Conservation (phyloP, 2,329 filamentous ascomycete genomes). For the Aureobasidium sp. region DNA sequence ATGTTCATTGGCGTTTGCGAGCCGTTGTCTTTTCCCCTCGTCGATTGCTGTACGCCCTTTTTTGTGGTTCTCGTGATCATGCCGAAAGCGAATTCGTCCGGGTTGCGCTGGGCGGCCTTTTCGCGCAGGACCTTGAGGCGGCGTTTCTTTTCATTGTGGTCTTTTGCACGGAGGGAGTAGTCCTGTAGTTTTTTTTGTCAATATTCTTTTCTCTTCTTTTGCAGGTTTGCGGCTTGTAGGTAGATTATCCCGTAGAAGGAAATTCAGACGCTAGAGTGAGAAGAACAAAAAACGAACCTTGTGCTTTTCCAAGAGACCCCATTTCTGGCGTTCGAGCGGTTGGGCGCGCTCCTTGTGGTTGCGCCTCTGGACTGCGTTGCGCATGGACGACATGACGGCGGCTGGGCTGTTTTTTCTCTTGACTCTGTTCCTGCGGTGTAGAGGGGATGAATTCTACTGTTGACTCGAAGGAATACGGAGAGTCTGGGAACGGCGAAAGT, state of each 20-base stretch:
- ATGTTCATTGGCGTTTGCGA: constrained; percentile 34
- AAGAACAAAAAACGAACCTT: constrained; percentile 51
- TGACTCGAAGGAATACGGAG: not conserved
- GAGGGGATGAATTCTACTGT: not conserved
- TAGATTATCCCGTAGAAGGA: not conserved
- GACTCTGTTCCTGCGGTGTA: not conserved
- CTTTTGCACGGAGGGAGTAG: constrained; percentile 58
- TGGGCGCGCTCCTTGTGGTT: constrained; percentile 88
- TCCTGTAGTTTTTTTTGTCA: constrained; percentile 35
- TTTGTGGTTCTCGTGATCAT: constrained; percentile 52
- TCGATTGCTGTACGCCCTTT: constrained; percentile 38
- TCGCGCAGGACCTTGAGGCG: constrained; percentile 52
- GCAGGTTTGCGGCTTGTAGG: not conserved
- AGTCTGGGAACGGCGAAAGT: not conserved
- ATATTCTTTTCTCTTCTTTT: not conserved
- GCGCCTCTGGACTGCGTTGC: constrained; percentile 65
- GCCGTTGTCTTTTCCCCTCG: constrained; percentile 38
- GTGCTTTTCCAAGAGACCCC: constrained; percentile 92
- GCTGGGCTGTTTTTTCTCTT: not conserved
- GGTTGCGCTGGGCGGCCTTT: constrained; percentile 55
- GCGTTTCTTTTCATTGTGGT: constrained; percentile 56
- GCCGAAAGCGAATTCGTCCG: constrained; percentile 60
- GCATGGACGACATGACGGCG: constrained; percentile 48
- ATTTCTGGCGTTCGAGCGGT: constrained; percentile 72
- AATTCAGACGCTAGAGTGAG: not conserved